Evolutionary conservation across 768 basidiomycete species (phyloP).

Genomic region (Cystobasidiopsis lactophilus): DNA sequence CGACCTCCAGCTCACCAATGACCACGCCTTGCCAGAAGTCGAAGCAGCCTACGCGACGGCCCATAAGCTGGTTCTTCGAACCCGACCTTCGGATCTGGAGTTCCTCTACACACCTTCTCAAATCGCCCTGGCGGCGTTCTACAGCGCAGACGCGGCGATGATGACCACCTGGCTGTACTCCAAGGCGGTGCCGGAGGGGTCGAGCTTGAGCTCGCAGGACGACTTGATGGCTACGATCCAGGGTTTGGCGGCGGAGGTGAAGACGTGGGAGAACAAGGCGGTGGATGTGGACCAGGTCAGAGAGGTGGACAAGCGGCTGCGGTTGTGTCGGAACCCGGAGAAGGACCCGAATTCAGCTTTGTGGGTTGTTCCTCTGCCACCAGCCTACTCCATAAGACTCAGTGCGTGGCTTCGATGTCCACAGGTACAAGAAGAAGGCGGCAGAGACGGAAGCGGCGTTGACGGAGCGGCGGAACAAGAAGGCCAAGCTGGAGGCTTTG

Average conservation of each 20-base stretch:
- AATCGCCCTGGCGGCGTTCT: slow-evolving; percentile 62
- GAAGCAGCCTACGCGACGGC: slow-evolving; percentile 39
- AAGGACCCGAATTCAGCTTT: slow-evolving; percentile 61
- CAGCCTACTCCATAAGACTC: not conserved
- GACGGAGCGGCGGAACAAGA: slow-evolving; percentile 1
- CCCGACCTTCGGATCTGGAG: slow-evolving; percentile 75
- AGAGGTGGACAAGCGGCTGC: slow-evolving; percentile 67
- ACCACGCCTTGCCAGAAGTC: slow-evolving; percentile 27
- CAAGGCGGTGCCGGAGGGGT: slow-evolving; percentile 5
- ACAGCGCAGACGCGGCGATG: slow-evolving; percentile 40
- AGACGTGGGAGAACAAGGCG: slow-evolving; percentile 34
- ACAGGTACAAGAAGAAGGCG: slow-evolving; percentile 3
- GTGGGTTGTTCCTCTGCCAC: slow-evolving; percentile 18
- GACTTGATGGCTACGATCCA: slow-evolving; percentile 21
- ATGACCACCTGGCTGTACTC: slow-evolving; percentile 36
- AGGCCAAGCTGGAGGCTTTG: slow-evolving; percentile 1
- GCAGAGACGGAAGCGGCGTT: slow-evolving; percentile 1
- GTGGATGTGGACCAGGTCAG: slow-evolving; percentile 68
- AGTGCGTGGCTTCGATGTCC: not conserved
- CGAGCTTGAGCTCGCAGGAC: not conserved
- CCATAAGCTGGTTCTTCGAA: slow-evolving; percentile 43
- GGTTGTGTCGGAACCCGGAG: slow-evolving; percentile 83
- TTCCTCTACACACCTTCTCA: slow-evolving; percentile 82
- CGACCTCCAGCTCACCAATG: slow-evolving; percentile 39
- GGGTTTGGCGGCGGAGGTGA: slow-evolving; percentile 34